Evolutionary conservation across 768 basidiomycete species (phyloP), one percentile per base, ranked within the genome.

Genomic region (Russula abietina): DNA sequence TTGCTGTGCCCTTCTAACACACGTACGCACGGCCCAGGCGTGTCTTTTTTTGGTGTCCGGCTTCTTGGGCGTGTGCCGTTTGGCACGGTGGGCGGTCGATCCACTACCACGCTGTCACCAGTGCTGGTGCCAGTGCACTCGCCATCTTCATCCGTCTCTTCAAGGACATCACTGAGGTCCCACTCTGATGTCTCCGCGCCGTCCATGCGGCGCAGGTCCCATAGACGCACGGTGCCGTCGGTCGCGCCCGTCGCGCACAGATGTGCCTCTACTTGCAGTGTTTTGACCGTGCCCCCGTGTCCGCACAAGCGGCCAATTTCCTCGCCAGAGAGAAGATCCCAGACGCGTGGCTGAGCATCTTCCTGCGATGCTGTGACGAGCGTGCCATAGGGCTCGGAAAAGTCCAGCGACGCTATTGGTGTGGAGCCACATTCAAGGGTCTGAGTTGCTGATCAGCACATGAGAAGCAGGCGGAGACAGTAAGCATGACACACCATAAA

Each of bases 341-440:
- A 99, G 16, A 98, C 88, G 7, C 89, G 86, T 2, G 94, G 93
- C 60, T 90, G 84, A 14, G 87, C 78, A 68, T 97, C 96, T 56
- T 92, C 89, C 64, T 84, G 85, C 1, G 92, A 88, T 1, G 93
- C 88, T 55, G 85, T 91, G 62, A 98, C 93, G 39, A 98, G 83
- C 11, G 87, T 89, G 17, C 94, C 96, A 69, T 99, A 99, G 6
- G 97, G 97, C 71, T 98, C 96, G 11, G 91, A 92, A 70, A 98
- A 92, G 75, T 99, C 97, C 22, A 99, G 81, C 1, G 93, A 86
- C 0, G 87, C 86, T 67, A 99, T 86, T 0, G 91, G 89, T 0
- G 86, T 85, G 1, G 83, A 79, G 68, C 98, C 96, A 53, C 84
- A 84, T 46, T 87, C 81, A 36, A 98, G 79, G 3, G 93, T 91